Base-by-base conservation (phyloP, 768 basidiomycete genomes). In the Coprinellus aureogranulatus region DNA sequence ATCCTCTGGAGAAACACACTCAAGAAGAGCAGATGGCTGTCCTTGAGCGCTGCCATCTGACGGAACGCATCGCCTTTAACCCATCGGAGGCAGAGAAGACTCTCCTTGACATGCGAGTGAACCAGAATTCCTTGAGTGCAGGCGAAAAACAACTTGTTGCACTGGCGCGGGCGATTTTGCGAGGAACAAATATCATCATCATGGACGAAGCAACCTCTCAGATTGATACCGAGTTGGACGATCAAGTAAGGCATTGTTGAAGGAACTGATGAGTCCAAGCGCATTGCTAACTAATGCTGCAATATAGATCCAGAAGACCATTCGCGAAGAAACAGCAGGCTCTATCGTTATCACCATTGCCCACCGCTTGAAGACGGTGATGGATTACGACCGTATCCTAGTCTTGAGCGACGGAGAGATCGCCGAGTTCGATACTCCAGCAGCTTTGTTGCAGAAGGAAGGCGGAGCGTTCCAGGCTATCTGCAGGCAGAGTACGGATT, bases 321-420 rank as follows among this genome's bases (percentile, higher is more conserved):
- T 91, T 31, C 80, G 87, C 27, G 85, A 88, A 64, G 88, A 90
- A 68, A 81, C 94, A 53, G 69, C 77, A 1, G 79, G 81, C 11
- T 82, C 88, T 0, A 87, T 92, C 20, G 86, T 94, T 20, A 81
- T 94, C 37, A 92, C 90, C 9, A 92, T 94, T 56, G 92, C 92
- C 3, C 92, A 92, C 72, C 77, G 89, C 14, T 74, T 91, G 22
- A 84, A 84, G 66, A 91, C 89, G 0, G 83, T 91, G 55, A 84
- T 92, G 59, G 86, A 92, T 68, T 84, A 90, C 69, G 84, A 86
- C 71, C 76, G 86, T 14, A 76, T 94, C 63, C 72, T 92, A 62
- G 87, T 92, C n/a, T 71, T 91, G 22, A 87, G 85, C 53, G 77
- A 81, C 18, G 92, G 92, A 1, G 76, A 81, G 55, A 77, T 94